Evolutionary conservation across 805 yeast species (phyloP).

Genomic region (Kodamaea lidongshanica): DNA sequence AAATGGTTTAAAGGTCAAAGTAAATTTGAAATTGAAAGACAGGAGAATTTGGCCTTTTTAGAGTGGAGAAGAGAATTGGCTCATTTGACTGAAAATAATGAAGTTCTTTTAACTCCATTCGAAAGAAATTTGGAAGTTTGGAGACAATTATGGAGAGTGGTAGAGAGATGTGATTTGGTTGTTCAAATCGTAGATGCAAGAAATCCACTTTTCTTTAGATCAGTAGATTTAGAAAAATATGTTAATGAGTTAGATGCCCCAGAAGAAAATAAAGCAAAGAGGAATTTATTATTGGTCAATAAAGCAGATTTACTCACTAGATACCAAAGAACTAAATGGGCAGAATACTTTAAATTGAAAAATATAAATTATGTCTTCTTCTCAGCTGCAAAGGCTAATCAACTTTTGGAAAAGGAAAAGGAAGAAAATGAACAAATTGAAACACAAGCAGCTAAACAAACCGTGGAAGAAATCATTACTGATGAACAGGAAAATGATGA

Average conservation of each 20-base stretch:
- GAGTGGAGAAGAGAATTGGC: conserved; percentile 95
- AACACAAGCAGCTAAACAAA: conserved; percentile 23
- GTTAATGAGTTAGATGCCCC: conserved; percentile 66
- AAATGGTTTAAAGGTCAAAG: conserved; percentile 71
- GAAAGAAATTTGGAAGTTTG: conserved; percentile 97
- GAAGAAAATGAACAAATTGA: conserved; percentile 29
- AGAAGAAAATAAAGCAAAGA: conserved; percentile 45
- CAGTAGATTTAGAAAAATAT: conserved; percentile 78
- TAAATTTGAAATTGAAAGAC: conserved; percentile 70
- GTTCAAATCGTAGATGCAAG: conserved; percentile 98
- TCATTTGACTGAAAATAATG: conserved; percentile 72
- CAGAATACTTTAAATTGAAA: conserved; percentile 63
- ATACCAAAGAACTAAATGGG: conserved; percentile 81
- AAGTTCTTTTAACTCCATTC: conserved; percentile 86
- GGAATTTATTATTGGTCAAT: conserved; percentile 78
- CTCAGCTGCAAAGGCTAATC: conserved; percentile 84
- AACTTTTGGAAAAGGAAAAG: conserved; percentile 58
- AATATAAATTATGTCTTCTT: conserved; percentile 84
- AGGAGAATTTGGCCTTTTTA: conserved; percentile 84
- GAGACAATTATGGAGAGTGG: conserved; percentile 98
- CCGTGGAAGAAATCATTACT: conserved; percentile 17
- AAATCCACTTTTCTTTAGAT: conserved; percentile 84
- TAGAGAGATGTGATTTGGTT: conserved; percentile 86
- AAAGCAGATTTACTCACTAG: conserved; percentile 84
- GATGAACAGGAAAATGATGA: conserved; percentile 22